Evolutionary conservation across 2,329 filamentous ascomycete genomes (phyloP).

Genomic region (Aspergillus unguis): DNA sequence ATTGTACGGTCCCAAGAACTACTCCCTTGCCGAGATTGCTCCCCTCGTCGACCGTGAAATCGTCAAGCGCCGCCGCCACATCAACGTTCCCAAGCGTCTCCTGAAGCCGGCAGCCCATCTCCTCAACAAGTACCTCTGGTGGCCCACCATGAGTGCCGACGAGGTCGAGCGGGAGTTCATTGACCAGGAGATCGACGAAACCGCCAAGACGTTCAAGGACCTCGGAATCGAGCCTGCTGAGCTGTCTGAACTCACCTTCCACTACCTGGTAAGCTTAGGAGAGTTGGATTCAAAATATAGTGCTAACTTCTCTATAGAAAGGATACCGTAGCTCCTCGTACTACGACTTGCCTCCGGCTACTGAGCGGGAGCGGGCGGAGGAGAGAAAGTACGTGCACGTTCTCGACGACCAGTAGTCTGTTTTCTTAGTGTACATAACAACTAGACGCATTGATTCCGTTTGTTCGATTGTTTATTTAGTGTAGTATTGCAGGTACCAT

Average conservation of each 20-base stretch:
- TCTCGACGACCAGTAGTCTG: conserved; percentile 71
- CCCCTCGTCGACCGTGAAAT: conserved; percentile 89
- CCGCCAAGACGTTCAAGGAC: conserved; percentile 93
- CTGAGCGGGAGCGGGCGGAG: conserved; percentile 88
- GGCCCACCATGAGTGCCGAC: conserved; percentile 76
- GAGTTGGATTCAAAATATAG: background rate
- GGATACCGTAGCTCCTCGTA: conserved; percentile 81
- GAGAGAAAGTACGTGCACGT: conserved; percentile 98
- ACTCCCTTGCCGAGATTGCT: conserved; percentile 82
- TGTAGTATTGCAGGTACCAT: background rate
- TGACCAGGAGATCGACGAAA: conserved; percentile 85
- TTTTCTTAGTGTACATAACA: conserved; percentile 41
- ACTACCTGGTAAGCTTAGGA: conserved; percentile 72
- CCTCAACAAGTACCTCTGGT: conserved; percentile 84
- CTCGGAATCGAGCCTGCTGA: conserved; percentile 86
- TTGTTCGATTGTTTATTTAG: conserved; percentile 20
- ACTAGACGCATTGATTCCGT: conserved; percentile 38
- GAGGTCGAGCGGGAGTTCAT: conserved; percentile 90
- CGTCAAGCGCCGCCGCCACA: conserved; percentile 79
- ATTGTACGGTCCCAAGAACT: conserved; percentile 89
- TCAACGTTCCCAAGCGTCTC: conserved; percentile 82
- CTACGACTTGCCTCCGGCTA: conserved; percentile 92
- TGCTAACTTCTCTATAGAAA: conserved; percentile 57
- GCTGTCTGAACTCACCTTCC: conserved; percentile 80
- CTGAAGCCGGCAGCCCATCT: conserved; percentile 71